phyloP scores from a whole-genome alignment of 345 rosid species.

The Eucalyptus cloeziana region DNA sequence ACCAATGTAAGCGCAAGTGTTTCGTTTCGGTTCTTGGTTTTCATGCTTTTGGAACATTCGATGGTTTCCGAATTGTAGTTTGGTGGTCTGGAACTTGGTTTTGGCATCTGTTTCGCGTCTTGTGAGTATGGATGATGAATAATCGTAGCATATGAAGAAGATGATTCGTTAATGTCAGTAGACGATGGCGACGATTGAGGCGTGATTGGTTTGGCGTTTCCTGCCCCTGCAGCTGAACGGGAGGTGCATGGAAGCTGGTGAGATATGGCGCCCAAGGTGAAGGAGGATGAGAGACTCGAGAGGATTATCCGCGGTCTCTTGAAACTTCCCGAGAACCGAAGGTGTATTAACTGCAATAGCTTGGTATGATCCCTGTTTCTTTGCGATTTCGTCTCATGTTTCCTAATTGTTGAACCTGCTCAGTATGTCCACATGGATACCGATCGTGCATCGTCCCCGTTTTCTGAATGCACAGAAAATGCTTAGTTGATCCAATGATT shows the following conservation, averaged over 20 bases:
- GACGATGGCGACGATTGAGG: background rate
- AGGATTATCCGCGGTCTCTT: constrained; percentile 55
- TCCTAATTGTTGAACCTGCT: background rate
- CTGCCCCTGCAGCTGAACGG: background rate
- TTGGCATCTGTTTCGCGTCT: background rate
- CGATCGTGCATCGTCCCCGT: rapidly evolving
- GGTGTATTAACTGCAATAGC: constrained; percentile 78
- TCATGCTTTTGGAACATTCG: background rate
- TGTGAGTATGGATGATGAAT: background rate
- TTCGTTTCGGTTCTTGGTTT: background rate
- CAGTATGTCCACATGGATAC: rapidly evolving
- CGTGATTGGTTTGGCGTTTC: background rate
- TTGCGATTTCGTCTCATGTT: background rate
- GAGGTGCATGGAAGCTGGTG: background rate
- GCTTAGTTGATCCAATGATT: too few species aligned
- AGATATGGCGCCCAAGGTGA: constrained; percentile 38
- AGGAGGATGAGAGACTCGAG: constrained; percentile 67
- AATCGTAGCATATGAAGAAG: background rate
- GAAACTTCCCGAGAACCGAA: constrained; percentile 67
- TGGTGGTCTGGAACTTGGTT: background rate
- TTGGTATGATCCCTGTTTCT: constrained; percentile 25
- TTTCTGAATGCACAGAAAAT: too few species aligned
- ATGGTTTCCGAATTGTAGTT: background rate
- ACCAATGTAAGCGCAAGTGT: rapidly evolving
- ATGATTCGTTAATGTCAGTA: background rate